Base-by-base conservation (phyloP, 257 asterid species). In the Forsythia viridissima region DNA sequence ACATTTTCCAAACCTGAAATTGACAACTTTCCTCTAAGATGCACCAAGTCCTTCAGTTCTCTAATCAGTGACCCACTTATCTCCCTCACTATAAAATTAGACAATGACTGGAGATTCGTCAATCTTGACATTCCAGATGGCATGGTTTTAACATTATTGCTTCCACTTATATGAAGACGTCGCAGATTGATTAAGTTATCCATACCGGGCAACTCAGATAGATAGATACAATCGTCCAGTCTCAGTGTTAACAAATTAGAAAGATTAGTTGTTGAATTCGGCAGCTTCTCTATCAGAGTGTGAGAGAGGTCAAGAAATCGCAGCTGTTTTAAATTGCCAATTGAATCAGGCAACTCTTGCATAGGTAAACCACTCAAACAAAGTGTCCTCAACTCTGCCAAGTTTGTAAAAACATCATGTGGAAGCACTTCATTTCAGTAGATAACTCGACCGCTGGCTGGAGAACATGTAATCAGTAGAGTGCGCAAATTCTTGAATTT, bases 281-380 rank as follows among this genome's bases (percentile, higher is more conserved):
- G 92, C 74, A 88, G 88, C 61, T 61, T 73, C 68, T 71, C 43
- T 38, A 86, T 81, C 65, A 84, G 83, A 42, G 88, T 88, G 74
- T 79, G 74, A 21, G 89, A 86, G 61, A 84, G 87, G 57, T 84
- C 78, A 24, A 86, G 46, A 76, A 80, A 88, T 30, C 88, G 75
- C 71, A 88, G 83, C 68, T 76, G 92, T 75, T 81, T 88, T 78
- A 88, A 80, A 77, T 80, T 81, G 21, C 85, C 88, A 55, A 88
- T 78, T 51, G 89, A 80, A 43, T 86, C 86, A 4, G 87, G 89
- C 57, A 86, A 82, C 83, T 84, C 89, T 10, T 85, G 76, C 21
- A 88, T 77, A 82, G 86, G 79, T 63, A 82, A 88, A 46, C 84
- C 81, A 59, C 68, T 80, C 77, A 88, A 79, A 75, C 87, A 88